Percentiles rank a stretch among this genome's conserved stretches.
Conservation (phyloP, 371 early-diverging fungal genomes). For the Mucor irregularis region DNA sequence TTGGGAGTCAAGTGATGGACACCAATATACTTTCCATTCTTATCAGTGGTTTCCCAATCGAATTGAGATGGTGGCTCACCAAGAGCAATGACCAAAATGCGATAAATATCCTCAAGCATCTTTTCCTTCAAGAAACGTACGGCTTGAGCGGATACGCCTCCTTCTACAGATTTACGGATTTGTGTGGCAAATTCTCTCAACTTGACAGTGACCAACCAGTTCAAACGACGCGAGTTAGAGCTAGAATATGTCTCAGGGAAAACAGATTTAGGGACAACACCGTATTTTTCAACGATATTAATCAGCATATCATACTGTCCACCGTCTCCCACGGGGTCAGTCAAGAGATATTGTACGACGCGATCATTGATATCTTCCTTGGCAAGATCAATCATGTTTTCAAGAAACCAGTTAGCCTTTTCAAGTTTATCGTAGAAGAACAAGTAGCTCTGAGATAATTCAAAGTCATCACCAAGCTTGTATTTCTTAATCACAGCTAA, state of each 20-base stretch:
- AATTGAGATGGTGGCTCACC: slow-evolving; percentile 76
- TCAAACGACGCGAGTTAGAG: slow-evolving; percentile 62
- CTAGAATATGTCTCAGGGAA: slow-evolving; percentile 76
- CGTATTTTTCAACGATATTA: slow-evolving; percentile 76
- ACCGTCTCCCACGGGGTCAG: slow-evolving; percentile 59
- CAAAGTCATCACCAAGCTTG: slow-evolving; percentile 74
- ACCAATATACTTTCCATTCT: slow-evolving; percentile 67
- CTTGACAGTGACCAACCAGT: slow-evolving; percentile 66
- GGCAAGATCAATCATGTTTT: slow-evolving; percentile 71
- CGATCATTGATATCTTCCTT: slow-evolving; percentile 68
- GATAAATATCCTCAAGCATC: slow-evolving; percentile 71
- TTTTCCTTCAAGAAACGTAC: slow-evolving; percentile 52
- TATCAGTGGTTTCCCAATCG: slow-evolving; percentile 72
- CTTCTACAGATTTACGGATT: slow-evolving; percentile 52
- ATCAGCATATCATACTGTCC: slow-evolving; percentile 87
- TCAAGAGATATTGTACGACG: slow-evolving; percentile 70
- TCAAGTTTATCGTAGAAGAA: slow-evolving; percentile 85
- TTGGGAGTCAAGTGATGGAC: slow-evolving; percentile 64
- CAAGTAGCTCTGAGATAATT: slow-evolving; percentile 76
- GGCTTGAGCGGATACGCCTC: slow-evolving; percentile 43
- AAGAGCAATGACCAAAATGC: slow-evolving; percentile 68
- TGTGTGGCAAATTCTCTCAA: slow-evolving; percentile 70
- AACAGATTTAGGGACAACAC: slow-evolving; percentile 71
- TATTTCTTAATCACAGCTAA: slow-evolving; percentile 42
- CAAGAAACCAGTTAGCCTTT: slow-evolving; percentile 82